These are phyloP conservation scores for Antrodiella citrinella DNA, from an alignment of 768 basidiomycete species.

Conservation along the genomic window DNA sequence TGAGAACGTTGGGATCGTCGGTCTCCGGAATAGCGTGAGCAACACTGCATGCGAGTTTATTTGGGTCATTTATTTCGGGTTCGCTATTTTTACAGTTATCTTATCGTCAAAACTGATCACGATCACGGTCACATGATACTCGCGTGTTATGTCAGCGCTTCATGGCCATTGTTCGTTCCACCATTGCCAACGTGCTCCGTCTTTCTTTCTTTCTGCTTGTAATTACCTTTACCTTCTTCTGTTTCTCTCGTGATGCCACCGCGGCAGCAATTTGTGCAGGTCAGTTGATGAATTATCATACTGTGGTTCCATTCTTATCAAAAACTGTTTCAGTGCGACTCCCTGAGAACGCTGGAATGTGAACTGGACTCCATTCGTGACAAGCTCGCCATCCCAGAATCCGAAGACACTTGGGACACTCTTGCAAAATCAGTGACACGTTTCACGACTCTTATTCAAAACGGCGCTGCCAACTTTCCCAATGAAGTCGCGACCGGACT, in stretches of 20 bases:
- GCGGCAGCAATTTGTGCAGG: background rate
- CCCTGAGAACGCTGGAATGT: background rate
- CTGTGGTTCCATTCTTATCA: background rate
- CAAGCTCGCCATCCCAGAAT: conserved; percentile 43
- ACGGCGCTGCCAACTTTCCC: conserved; percentile 45
- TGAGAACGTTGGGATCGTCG: no score
- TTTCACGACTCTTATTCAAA: conserved; percentile 41
- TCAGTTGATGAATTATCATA: no score
- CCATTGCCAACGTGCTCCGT: no score
- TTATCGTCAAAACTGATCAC: no score
- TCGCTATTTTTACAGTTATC: no score
- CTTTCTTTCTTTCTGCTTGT: no score
- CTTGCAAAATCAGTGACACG: conserved; percentile 43
- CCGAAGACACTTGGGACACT: conserved; percentile 75
- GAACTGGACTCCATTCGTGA: conserved; percentile 37
- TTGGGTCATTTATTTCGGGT: no score
- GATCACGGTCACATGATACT: no score
- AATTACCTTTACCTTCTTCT: background rate
- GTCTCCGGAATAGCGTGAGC: no score
- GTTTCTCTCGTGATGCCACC: background rate
- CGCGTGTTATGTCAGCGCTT: no score
- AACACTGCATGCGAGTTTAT: no score
- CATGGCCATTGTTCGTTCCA: no score
- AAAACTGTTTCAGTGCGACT: background rate
- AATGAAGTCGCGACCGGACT: conserved; percentile 42